Conservation (phyloP, 108 stramenopile species). For the Chaetoceros tenuissimus region DNA sequence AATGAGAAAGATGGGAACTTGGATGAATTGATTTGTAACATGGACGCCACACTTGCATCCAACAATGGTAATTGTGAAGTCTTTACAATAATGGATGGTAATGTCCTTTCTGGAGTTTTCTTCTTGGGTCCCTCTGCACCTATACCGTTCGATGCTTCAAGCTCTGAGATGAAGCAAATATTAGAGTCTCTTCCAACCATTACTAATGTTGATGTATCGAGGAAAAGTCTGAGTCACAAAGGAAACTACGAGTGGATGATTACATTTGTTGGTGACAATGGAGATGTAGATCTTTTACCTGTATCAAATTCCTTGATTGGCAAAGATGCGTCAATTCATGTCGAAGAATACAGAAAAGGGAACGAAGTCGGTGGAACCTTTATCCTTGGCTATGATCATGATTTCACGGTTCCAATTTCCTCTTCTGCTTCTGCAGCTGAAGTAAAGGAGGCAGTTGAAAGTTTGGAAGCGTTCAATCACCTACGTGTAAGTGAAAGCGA, state of each 20-base stretch:
- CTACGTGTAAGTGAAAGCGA: slow-evolving; percentile 28
- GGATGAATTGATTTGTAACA: slow-evolving; percentile 30
- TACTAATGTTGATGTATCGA: slow-evolving; percentile 47
- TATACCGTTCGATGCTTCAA: slow-evolving; percentile 48
- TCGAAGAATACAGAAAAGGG: slow-evolving; percentile 44
- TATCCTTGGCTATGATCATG: slow-evolving; percentile 27
- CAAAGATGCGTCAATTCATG: slow-evolving; percentile 35
- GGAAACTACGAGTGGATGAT: slow-evolving; percentile 62
- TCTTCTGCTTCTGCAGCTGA: slow-evolving; percentile 29
- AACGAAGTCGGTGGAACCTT: slow-evolving; percentile 68
- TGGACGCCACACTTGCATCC: slow-evolving; percentile 6
- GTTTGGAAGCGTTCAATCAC: slow-evolving; percentile 27
- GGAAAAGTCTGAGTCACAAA: slow-evolving; percentile 34
- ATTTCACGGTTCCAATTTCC: slow-evolving; percentile 34
- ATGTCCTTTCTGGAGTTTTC: slow-evolving; percentile 57
- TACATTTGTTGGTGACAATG: slow-evolving; percentile 49
- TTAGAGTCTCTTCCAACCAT: slow-evolving; percentile 41
- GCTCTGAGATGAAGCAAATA: slow-evolving; percentile 44
- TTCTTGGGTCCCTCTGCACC: slow-evolving; percentile 46
- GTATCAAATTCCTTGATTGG: slow-evolving; percentile 42
- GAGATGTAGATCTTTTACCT: slow-evolving; percentile 41
- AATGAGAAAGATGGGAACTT: slow-evolving; percentile 36
- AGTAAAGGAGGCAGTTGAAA: slow-evolving; percentile 40
- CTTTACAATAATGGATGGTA: slow-evolving; percentile 71
- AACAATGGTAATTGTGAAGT: slow-evolving; percentile 29